Percentiles rank a stretch among this genome's conserved stretches.
Conservation (phyloP, 1,284 basidiomycete species). For the Ustilago sp. region DNA sequence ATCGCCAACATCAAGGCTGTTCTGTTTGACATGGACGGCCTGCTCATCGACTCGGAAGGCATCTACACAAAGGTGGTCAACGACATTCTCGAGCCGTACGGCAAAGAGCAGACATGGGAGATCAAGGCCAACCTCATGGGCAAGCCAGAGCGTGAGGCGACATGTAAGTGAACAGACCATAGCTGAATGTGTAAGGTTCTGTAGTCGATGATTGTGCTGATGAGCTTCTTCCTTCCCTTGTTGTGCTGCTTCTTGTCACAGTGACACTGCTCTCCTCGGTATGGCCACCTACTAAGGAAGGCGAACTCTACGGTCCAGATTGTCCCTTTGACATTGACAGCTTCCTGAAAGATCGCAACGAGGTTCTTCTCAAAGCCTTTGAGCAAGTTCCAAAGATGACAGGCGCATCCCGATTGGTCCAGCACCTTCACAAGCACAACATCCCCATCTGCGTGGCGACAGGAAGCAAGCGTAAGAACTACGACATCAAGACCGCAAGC, state of each 20-base stretch:
- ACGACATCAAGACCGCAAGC: slow-evolving; percentile 62
- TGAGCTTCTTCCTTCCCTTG: neutral
- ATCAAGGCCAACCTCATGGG: slow-evolving; percentile 70
- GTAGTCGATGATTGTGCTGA: neutral
- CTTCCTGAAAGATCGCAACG: slow-evolving; percentile 64
- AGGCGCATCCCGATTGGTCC: slow-evolving; percentile 64
- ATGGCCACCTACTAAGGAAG: slow-evolving; percentile 60
- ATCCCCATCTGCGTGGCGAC: slow-evolving; percentile 69
- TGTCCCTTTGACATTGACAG: slow-evolving; percentile 67
- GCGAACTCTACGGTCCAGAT: slow-evolving; percentile 47
- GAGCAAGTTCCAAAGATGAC: slow-evolving; percentile 65
- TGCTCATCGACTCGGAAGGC: slow-evolving; percentile 67
- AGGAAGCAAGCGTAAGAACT: slow-evolving; percentile 66
- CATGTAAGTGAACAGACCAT: slow-evolving; percentile 22
- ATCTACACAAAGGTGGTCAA: slow-evolving; percentile 69
- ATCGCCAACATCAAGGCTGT: slow-evolving; percentile 57
- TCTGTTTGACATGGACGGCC: slow-evolving; percentile 68
- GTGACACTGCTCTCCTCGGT: slow-evolving; percentile 60
- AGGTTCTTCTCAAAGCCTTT: slow-evolving; percentile 61
- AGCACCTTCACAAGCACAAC: slow-evolving; percentile 63
- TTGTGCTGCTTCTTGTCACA: neutral
- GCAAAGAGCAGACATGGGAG: slow-evolving; percentile 69
- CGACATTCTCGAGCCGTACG: slow-evolving; percentile 65
- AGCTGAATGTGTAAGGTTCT: neutral
- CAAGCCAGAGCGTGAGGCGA: slow-evolving; percentile 67